Base-by-base conservation (phyloP, 305 asterid genomes). In the Ruellia speciosa region DNA sequence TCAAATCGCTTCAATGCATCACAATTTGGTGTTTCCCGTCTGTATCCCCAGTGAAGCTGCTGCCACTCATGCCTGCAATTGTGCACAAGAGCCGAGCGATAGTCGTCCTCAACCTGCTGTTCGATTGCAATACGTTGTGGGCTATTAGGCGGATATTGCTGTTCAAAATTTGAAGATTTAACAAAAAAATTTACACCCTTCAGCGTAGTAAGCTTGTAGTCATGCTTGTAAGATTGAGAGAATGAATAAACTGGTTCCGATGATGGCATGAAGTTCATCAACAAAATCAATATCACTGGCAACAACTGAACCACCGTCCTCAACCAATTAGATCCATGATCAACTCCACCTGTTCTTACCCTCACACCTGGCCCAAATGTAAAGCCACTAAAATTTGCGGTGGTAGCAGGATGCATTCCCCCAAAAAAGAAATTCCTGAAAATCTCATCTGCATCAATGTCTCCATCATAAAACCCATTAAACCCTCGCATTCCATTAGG, bases 371-470 rank as follows among this genome's bases (percentile, higher is more conserved):
- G 81, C n/a, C 95, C 94, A 63, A 92, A 92, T 34, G 82, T 63
- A 60, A 92, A 92, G 7, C 94, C 96, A 18, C 84, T 64, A 54
- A 85, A 85, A 77, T 83, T 84, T 3, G 70, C 88, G 0, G 88
- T 80, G 5, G 90, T 67, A 2, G 85, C 85, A 0, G 85, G 92
- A 71, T 85, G 66, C 96, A 82, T 84, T 43, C 96, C 95, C 40
- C 96, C 96, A 43, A 77, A 88, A 65, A 88, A 92, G 86, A 92
- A 92, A 70, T 88, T 84, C 63, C 95, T 82, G 66, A 92, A 92
- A 41, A 92, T 88, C 85, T 92, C 96, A 4, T 92, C 94, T 0
- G 96, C 94, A 59, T 92, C 95, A 48, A 92, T 33, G 1, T 87
- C 95, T 2, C 70, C 83, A 4, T 81, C 86, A 60, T 80, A 72